phyloP scores from a whole-genome alignment of 768 basidiomycete species.

The Tremella yokohamensis region DNA sequence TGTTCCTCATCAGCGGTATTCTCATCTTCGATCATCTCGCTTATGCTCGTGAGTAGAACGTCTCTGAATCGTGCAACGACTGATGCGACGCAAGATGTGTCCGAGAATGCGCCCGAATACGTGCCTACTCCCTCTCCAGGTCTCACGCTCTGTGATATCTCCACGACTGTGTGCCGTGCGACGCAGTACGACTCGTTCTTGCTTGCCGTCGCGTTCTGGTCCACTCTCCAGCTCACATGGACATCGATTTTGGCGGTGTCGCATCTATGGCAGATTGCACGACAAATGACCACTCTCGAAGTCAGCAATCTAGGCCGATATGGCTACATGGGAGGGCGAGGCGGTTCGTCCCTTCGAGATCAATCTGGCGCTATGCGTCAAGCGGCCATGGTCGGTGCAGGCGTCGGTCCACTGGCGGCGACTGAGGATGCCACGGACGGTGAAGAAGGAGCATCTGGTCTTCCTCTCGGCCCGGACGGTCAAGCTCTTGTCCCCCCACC shows the following conservation, averaged over 20 bases:
- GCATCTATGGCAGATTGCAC: constrained; percentile 86
- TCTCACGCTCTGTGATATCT: constrained; percentile 65
- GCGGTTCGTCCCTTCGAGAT: constrained; percentile 47
- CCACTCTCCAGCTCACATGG: constrained; percentile 92
- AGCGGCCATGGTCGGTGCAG: constrained; percentile 36
- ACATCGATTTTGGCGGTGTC: constrained; percentile 78
- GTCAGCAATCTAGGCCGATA: constrained; percentile 91
- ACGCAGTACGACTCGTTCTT: constrained; percentile 76
- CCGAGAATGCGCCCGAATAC: constrained; percentile 44
- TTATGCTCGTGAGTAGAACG: constrained; percentile 72
- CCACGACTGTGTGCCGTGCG: constrained; percentile 65
- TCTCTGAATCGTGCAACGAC: neutral
- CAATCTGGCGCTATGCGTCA: constrained; percentile 49
- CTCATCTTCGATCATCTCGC: constrained; percentile 76
- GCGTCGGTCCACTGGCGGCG: constrained; percentile 36
- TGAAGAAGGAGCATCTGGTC: neutral
- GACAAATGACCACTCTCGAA: constrained; percentile 94
- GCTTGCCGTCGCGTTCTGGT: constrained; percentile 74
- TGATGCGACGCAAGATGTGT: constrained; percentile 22
- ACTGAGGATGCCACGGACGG: constrained; percentile 30
- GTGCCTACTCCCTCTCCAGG: constrained; percentile 44
- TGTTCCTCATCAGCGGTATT: constrained; percentile 77
- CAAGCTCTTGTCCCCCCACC: constrained; percentile 1
- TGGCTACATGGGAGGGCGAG: constrained; percentile 92
- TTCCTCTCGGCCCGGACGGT: constrained; percentile 20